phyloP scores from a whole-genome alignment of 495 filamentous ascomycete genomes.

The Coniosporium apollinis region DNA sequence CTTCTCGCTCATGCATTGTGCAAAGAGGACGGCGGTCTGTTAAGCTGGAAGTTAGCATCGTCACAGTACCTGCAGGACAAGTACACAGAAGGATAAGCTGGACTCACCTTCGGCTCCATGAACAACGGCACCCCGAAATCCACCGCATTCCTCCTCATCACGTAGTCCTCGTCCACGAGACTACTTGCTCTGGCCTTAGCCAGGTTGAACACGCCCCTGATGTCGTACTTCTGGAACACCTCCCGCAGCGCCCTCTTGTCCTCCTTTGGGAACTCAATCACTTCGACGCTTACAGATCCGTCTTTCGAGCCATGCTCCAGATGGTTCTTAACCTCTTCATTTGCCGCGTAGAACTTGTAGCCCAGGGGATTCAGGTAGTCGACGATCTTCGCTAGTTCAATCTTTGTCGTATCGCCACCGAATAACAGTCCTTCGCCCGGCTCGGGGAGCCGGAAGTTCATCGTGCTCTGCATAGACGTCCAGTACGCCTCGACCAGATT shows the following conservation, averaged over 20 bases:
- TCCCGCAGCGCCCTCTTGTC: conserved; percentile 91
- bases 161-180: conserved; percentile 83
- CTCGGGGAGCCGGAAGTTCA: conserved; percentile 96
- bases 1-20: conserved; percentile 91
- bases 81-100: conserved; percentile 1
- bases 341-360: conserved; percentile 86
- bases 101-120: conserved; percentile 93
- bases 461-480: conserved; percentile 86
- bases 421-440: conserved; percentile 88
- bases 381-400: conserved; percentile 56
- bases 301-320: conserved; percentile 52
- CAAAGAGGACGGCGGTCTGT: conserved; percentile 88
- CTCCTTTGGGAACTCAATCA: conserved; percentile 92
- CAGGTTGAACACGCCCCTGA: conserved; percentile 91
- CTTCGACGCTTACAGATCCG: conserved; percentile 51
- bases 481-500: conserved; percentile 94
- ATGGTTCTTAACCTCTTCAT: conserved; percentile 60
- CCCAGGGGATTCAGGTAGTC: conserved; percentile 73
- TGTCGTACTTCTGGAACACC: conserved; percentile 94
- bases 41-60: not conserved
- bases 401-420: conserved; percentile 57
- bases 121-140: conserved; percentile 96
- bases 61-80: conserved; percentile 8
- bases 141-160: conserved; percentile 95
- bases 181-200: conserved; percentile 70